Evolutionary conservation across 768 basidiomycete species (phyloP), one percentile per base, ranked within the genome.

Genomic region (Thelephora ganbajun): DNA sequence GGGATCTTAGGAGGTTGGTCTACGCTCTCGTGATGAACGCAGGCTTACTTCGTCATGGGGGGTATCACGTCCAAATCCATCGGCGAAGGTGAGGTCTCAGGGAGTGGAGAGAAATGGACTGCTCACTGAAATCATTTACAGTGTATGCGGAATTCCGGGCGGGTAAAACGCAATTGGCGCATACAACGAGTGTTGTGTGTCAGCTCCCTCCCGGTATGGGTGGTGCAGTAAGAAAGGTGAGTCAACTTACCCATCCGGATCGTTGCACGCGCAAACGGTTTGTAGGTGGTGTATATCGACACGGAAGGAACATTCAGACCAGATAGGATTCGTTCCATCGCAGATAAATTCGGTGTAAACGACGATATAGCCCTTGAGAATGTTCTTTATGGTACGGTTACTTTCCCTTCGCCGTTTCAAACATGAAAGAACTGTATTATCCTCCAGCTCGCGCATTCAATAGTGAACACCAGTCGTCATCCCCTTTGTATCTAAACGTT

Each of bases 61-160:
- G 90, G 92, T 0, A 66, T 96, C 48, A 78, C 83, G 71, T 93
- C 93, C 6, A 92, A 96, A 59, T 91, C 89, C 6, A 91, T 96
- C 50, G 83, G 89, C 3, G 93, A 97, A 76, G 88, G 87, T 78
- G 45, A 30, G 57, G 52, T 42, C 34, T 23, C 16, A 22, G 35
- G 23, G 18, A 33, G 22, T 7, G 23, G n/a, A n/a, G n/a, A 26
- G 46, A 42, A 30, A 23, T 42, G 22, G 12, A 33, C 44, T 41
- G 12, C 11, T 44, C 18, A 26, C 14, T 45, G 48, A 46, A 47
- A 35, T 42, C 6, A 6, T 36, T 19, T 22, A 13, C 50, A 90
- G 92, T 97, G 2, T 98, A 91, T 57, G 93, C 93, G 41, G 93
- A 98, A 63, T 97, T 86, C 63, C 77, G 93, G 30, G 96, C 94